Conservation (phyloP, 768 basidiomycete genomes). For the Roridomyces roridus region DNA sequence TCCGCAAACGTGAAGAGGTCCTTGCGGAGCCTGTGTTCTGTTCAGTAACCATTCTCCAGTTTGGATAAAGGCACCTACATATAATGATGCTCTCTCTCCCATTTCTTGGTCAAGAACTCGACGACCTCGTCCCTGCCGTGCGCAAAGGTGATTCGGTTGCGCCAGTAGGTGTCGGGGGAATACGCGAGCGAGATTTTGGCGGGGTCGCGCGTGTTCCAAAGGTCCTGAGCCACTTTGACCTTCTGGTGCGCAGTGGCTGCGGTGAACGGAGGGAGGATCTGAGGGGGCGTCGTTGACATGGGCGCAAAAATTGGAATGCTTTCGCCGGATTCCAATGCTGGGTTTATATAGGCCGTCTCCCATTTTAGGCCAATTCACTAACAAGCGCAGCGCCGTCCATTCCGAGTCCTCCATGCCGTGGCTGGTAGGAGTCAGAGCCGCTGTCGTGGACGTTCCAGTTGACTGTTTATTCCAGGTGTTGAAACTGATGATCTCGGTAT, state of each 20-base stretch:
- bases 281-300: too few species aligned
- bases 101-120: slow-evolving; percentile 55
- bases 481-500: too few species aligned
- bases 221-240: slow-evolving; percentile 24
- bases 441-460: too few species aligned
- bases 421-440: too few species aligned
- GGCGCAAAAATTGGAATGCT: too few species aligned
- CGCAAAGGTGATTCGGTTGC: slow-evolving; percentile 60
- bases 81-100: slow-evolving; percentile 58
- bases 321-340: too few species aligned
- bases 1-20: slow-evolving; percentile 59
- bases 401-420: too few species aligned
- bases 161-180: slow-evolving; percentile 59
- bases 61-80: slow-evolving; percentile 21
- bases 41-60: too few species aligned
- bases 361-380: too few species aligned
- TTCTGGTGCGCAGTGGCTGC: slow-evolving; percentile 17
- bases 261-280: slow-evolving; percentile 24
- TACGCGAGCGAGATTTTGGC: slow-evolving; percentile 51
- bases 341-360: too few species aligned
- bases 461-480: too few species aligned
- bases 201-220: slow-evolving; percentile 33
- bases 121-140: slow-evolving; percentile 49
- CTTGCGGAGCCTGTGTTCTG: slow-evolving; percentile 46
- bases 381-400: too few species aligned